Evolutionary conservation across 805 yeast genomes (phyloP), one percentile per base, ranked within the genome.

Genomic region (Candida koratica): DNA sequence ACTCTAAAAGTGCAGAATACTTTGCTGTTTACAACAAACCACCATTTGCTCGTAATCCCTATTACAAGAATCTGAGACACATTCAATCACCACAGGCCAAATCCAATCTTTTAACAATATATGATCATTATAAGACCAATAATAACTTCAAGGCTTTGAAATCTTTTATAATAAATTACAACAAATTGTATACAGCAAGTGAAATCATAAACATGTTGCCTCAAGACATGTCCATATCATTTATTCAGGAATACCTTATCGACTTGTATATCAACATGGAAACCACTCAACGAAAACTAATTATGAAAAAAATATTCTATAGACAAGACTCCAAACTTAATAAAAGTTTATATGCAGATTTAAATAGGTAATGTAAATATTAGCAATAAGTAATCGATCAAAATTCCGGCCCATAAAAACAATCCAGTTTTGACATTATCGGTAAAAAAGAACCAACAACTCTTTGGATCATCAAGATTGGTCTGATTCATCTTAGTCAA

Each of bases 371-470:
- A 17, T 29, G 14, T 20, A 25, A 19, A 30, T 12, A 27, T 19
- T 29, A 22, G 26, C 17, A 34, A 56, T 17, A 80, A 36, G 51
- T 83, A 84, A 55, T 84, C 94, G 30, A 80, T 43, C 29, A 80
- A 53, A 47, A 84, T 71, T 6, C 90, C 93, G 25, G 67, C 56
- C 63, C 84, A 75, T 43, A 84, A 69, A 29, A 73, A 72, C 52
- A 79, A 69, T 0, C 93, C 94, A 2, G 95, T 84, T 38, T 69
- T 69, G 48, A 89, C 83, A 56, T 90, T 93, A 25, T 77, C 74
- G 12, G 69, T 69, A 55, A 93, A 93, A 57, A 80, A 76, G 38
- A 71, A 68, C 88, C 97, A 85, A 61, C 99, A 93, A 50, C 79
- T 73, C 20, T 60, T 67, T 10, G 96, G 96, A 48, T 77, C 65